Base-by-base conservation (phyloP, 169 alveolate species). In the Miamiensis avidus region DNA sequence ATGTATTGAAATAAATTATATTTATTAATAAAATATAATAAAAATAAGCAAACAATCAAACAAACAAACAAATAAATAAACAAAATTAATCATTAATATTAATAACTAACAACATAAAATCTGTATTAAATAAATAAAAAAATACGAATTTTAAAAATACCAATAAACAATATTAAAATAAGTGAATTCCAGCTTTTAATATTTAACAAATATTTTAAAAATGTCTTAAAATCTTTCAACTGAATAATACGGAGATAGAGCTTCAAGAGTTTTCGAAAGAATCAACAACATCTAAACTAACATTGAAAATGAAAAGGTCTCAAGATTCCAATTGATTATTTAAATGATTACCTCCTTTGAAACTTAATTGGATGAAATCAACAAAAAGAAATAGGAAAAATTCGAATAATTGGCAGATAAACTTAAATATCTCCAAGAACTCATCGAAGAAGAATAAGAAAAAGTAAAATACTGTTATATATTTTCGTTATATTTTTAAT, bases 321-420 rank as follows among this genome's bases (percentile, higher is more conserved):
- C 76, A 34, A 34, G 84, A 79, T 79, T 49, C 31, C 25, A 65
- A 34, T 33, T 79, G 0, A 79, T 79, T 29, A 49, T 76, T 29
- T 49, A 79, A 79, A 69, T 79, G 25, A 79, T 79, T 32, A 49
- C 27, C 27, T 49, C 77, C 26, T 79, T 79, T 74, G 84, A 79
- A 33, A 30, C 30, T 49, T 34, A 69, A 34, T 29, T 64, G n/a
- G 65, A 65, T 72, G 84, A 79, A 34, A 34, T 79, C 34, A 79
- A 72, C 29, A n/a, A 65, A 26, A 69, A 76, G 11, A 79, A 79
- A 64, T 69, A 79, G 64, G 84, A 79, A 28, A 79, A 79, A 30
- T 79, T 79, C 31, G 84, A 79, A 79, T 34, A n/a, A 34, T 79
- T 79, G 64, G 84, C 84, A 29, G 84, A 79, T 34, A 79, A 64